Base-by-base conservation (phyloP, 1,284 basidiomycete species). In the Cryptococcus amylolentus region DNA sequence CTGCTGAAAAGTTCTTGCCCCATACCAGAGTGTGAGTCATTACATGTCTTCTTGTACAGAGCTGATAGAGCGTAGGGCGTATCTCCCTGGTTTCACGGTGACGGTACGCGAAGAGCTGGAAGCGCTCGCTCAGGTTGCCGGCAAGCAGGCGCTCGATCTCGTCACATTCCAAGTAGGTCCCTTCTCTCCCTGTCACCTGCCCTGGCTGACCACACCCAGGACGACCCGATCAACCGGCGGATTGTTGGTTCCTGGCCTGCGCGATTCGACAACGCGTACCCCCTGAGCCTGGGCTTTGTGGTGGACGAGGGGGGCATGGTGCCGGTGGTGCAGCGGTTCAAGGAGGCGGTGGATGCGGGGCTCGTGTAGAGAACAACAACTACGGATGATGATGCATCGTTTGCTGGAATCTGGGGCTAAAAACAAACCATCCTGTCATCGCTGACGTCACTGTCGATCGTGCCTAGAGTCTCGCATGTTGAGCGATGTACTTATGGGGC, bases 11-110 rank as follows among this genome's bases (percentile, higher is more conserved):
- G 42, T 83, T 85, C 70, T 56, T 77, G 10, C 52, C 76, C 4
- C 83, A 85, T 70, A 83, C 83, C 0, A 80, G 84, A 41, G 66
- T 65, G 52, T 58, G n/a, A 51, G 56, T 57, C 5, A 5, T 10
- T 5, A 20, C n/a, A 23, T 27, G 39, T 5, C 10, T 8, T 8
- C 23, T 26, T 28, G 16, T 12, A 43, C 28, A 46, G 10, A 39
- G 31, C 46, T 37, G 48, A 49, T 26, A 46, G 23, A 5, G 35
- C 6, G 23, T 27, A 60, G 49, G 5, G 70, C 73, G 37, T 74
- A 72, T 59, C 62, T 76, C 31, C 75, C 75, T 12, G 75, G 75
- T 26, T 77, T 77, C 66, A 76, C 75, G n/a, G 67, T 67, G 16
- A 75, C 71, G 5, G 70, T 77, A 51, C 65, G 63, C 51, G 56